Evolutionary conservation across 2,329 filamentous ascomycete genomes (phyloP).

Genomic region (Fusarium solani-melongenae): DNA sequence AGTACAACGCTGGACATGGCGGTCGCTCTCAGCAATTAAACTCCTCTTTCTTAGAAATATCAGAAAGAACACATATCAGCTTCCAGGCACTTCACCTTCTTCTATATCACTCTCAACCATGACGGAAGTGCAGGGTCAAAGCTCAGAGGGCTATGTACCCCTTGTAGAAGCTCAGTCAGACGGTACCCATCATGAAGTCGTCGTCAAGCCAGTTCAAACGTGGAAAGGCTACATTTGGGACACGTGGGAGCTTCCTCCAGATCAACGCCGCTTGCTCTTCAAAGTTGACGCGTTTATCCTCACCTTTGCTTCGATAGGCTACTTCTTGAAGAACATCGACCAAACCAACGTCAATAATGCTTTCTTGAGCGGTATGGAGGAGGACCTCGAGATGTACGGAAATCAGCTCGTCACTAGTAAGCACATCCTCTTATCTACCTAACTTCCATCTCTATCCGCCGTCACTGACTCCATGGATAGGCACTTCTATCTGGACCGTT

Average conservation of each 20-base stretch:
- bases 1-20: not conserved
- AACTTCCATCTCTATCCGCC: not conserved
- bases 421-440: not conserved
- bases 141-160: not conserved
- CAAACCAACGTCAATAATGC: conserved; percentile 55
- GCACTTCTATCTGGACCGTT: conserved; percentile 28
- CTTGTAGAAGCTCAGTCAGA: not conserved
- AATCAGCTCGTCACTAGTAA: conserved; percentile 31
- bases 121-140: not conserved
- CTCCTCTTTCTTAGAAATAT: not conserved
- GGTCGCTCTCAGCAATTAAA: not conserved
- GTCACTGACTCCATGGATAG: not conserved
- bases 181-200: not conserved
- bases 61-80: not conserved
- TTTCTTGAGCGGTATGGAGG: conserved; percentile 31
- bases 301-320: conserved; percentile 48
- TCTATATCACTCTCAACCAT: not conserved
- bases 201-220: conserved; percentile 11
- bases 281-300: conserved; percentile 49
- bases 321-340: conserved; percentile 50
- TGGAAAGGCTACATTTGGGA: conserved; percentile 54
- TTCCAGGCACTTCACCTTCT: not conserved
- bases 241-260: conserved; percentile 45
- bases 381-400: conserved; percentile 28
- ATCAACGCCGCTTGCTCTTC: conserved; percentile 47